phyloP scores from a whole-genome alignment of 208 protist species.

The Trypanosoma avium region DNA sequence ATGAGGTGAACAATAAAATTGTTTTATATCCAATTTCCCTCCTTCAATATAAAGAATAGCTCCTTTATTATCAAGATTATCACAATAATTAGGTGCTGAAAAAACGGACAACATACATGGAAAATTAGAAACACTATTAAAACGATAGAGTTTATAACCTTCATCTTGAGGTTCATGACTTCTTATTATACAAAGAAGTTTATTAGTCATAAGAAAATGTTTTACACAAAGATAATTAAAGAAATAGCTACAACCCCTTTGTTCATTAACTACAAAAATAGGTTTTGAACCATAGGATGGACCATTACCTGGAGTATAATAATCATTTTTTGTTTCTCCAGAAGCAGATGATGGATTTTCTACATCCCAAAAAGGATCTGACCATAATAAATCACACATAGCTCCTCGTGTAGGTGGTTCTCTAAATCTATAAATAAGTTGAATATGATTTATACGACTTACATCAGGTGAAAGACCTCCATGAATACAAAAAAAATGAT shows the following conservation, averaged over 20 bases:
- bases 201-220: constrained; percentile 95
- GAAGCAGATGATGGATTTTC: constrained; percentile 71
- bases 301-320: constrained; percentile 58
- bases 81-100: constrained; percentile 98
- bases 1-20: constrained; percentile 76
- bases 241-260: constrained; percentile 76
- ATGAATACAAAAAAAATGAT: constrained; percentile 99
- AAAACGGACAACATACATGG: constrained; percentile 97
- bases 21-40: constrained; percentile 92
- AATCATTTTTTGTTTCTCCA: constrained; percentile 71
- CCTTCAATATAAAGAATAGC: constrained; percentile 78
- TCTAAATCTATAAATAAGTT: constrained; percentile 94
- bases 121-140: constrained; percentile 86
- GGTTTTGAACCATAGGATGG: constrained; percentile 59
- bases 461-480: constrained; percentile 97
- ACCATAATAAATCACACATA: constrained; percentile 99
- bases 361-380: constrained; percentile 96
- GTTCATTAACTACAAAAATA: constrained; percentile 67
- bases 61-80: constrained; percentile 97
- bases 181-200: constrained; percentile 95
- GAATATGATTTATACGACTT: constrained; percentile 92
- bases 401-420: constrained; percentile 97
- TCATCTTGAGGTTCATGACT: constrained; percentile 95
- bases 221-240: constrained; percentile 82
- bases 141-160: constrained; percentile 95